These are phyloP conservation scores for Endocalyx cinctus DNA, from an alignment of 2,329 filamentous ascomycete species.

Conservation along the genomic window DNA sequence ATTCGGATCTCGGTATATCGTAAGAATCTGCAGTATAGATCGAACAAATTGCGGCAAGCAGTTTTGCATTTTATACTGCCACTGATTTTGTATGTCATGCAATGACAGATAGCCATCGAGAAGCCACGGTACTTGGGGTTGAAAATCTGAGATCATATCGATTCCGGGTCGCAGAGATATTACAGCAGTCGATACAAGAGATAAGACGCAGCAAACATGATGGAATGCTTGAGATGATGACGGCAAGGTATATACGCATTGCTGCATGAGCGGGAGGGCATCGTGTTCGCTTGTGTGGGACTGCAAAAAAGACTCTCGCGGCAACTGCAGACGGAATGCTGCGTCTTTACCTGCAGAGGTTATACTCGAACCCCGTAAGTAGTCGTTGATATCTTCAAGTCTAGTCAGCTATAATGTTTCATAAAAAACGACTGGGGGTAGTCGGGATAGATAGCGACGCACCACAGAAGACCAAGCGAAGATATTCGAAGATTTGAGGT, in stretches of 20 bases:
- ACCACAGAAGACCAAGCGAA: slow-evolving; percentile 45
- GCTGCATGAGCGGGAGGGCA: no score
- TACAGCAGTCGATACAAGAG: slow-evolving; percentile 38
- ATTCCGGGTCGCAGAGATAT: slow-evolving; percentile 28
- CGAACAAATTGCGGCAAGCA: slow-evolving; percentile 30
- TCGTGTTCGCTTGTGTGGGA: no score
- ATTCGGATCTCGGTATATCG: no score
- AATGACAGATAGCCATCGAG: slow-evolving; percentile 44
- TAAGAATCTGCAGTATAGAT: slow-evolving; percentile 32
- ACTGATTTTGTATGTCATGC: slow-evolving; percentile 33
- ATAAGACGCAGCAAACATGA: slow-evolving; percentile 41
- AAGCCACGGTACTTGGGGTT: slow-evolving; percentile 43
- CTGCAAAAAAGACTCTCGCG: slow-evolving; percentile 32
- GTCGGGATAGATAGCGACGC: slow-evolving; percentile 16
- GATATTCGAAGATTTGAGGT: slow-evolving; percentile 41
- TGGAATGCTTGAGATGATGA: slow-evolving; percentile 39
- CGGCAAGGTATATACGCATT: slow-evolving; percentile 36
- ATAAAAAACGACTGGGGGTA: slow-evolving; percentile 6
- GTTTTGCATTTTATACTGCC: slow-evolving; percentile 26
- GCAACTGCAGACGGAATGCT: slow-evolving; percentile 33
- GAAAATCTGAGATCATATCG: slow-evolving; percentile 28
- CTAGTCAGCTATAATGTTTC: no score
- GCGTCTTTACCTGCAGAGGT: no score
- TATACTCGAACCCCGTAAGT: slow-evolving; percentile 23
- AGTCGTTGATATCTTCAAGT: slow-evolving; percentile 25